phyloP scores from a whole-genome alignment of 2,329 filamentous ascomycete species.

The Beauveria sp. region DNA sequence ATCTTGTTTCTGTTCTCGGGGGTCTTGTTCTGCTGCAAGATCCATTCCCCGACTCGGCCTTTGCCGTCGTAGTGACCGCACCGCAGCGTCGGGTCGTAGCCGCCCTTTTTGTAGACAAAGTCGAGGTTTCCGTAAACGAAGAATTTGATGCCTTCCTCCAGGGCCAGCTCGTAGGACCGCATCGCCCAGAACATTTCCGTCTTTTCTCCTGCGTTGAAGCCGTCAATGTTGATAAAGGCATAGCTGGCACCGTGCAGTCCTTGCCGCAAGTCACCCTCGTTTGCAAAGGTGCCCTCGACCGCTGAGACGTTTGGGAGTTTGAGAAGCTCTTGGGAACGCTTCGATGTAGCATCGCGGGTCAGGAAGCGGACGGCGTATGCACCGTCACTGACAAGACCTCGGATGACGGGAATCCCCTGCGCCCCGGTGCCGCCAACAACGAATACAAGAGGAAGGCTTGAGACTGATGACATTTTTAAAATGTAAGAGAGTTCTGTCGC shows the following conservation, averaged over 20 bases:
- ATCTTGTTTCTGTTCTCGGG: conserved; percentile 18
- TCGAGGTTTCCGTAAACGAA: conserved; percentile 43
- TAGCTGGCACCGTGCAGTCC: conserved; percentile 37
- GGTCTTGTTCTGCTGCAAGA: conserved; percentile 31
- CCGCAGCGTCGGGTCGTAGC: conserved; percentile 37
- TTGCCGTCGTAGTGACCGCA: conserved; percentile 42
- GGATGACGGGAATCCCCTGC: conserved; percentile 41
- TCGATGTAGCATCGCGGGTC: conserved; percentile 36
- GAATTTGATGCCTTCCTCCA: conserved; percentile 35
- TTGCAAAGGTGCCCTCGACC: conserved; percentile 39
- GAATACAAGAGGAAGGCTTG: conserved; percentile 19
- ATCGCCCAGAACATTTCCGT: conserved; percentile 42
- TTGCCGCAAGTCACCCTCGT: conserved; percentile 34
- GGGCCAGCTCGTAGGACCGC: conserved; percentile 31
- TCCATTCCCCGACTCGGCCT: conserved; percentile 36
- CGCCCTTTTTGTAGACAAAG: conserved; percentile 38
- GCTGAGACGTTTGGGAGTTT: conserved; percentile 38
- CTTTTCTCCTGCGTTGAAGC: conserved; percentile 46
- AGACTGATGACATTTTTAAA: neutral
- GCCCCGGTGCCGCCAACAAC: conserved; percentile 44
- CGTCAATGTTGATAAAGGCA: conserved; percentile 48
- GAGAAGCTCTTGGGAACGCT: conserved; percentile 34
- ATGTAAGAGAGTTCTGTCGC: too few species aligned
- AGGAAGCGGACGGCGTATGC: conserved; percentile 38
- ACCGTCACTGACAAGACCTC: conserved; percentile 31